Percentiles rank a stretch among this genome's conserved stretches.
Conservation (phyloP, 345 rosid species). For the Aquilaria sinensis region DNA sequence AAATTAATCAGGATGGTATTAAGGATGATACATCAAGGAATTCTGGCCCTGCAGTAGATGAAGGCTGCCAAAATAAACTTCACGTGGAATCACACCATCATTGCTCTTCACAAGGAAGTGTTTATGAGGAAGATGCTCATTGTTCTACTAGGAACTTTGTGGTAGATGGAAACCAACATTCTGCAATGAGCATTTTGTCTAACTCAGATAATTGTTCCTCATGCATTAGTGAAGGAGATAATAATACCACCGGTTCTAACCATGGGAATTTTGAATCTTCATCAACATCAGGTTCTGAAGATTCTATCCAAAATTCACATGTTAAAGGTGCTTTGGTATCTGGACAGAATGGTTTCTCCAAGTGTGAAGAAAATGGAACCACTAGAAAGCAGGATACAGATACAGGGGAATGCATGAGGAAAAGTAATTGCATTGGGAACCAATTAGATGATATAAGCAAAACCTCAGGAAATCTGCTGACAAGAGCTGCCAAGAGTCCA, state of each 20-base stretch:
- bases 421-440: constrained; percentile 23
- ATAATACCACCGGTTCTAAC: constrained; percentile 55
- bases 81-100: constrained; percentile 21
- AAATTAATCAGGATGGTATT: constrained; percentile 19
- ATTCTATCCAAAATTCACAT: constrained; percentile 51
- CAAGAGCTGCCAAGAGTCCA: constrained; percentile 27
- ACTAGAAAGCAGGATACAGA: constrained; percentile 22
- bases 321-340: constrained; percentile 34
- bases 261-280: constrained; percentile 58
- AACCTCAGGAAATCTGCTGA: constrained; percentile 23
- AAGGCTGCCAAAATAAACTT: constrained; percentile 29
- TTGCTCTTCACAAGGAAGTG: constrained; percentile 26
- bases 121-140: constrained; percentile 23
- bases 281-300: constrained; percentile 74
- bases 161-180: constrained; percentile 27
- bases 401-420: constrained; percentile 23
- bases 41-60: constrained; percentile 17
- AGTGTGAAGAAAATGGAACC: constrained; percentile 23
- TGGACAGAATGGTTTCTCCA: constrained; percentile 29
- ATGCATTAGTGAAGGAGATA: constrained; percentile 75
- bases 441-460: constrained; percentile 22
- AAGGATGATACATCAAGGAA: constrained; percentile 17
- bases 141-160: constrained; percentile 19
- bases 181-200: constrained; percentile 39
- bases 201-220: constrained; percentile 81